Base-by-base conservation (phyloP, 78 protist species). In the Tieghemostelium lacteum region DNA sequence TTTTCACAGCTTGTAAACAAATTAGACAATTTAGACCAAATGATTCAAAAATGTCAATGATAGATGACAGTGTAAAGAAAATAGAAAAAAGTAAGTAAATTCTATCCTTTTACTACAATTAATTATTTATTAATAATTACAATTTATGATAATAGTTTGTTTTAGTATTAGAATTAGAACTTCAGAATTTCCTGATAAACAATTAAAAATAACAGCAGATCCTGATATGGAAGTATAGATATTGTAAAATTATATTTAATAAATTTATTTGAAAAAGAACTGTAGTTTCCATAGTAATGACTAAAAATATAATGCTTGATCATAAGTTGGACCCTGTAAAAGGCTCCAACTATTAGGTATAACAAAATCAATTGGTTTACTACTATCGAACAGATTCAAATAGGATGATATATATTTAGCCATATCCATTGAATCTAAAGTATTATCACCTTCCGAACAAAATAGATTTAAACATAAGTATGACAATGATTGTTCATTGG, bases 401-500 rank as follows among this genome's bases (percentile, higher is more conserved):
- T 66, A 72, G 29, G 2, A 24, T 22, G 29, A 33, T 5, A 78
- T 34, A 17, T 45, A 19, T 29, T 78, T 31, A 12, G 88, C 24
- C 88, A 78, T 78, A 7, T 37, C 34, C 6, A 83, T 67, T 33
- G 91, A 66, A 55, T 83, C 91, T 24, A 16, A n/a, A 1, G 91
- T 83, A 58, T 83, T 83, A 31, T 83, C 75, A 70, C 91, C 91
- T 58, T 83, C 91, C 3, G 91, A 83, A 57, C 91, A 83, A 36
- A 83, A 83, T 36, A 83, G 42, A 42, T 67, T 60, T n/a, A 83
- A 20, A 34, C 70, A 58, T 37, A 83, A 36, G 26, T 69, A 55
- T 66, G 76, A 20, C 16, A 39, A 2, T 70, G 22, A 29, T 12
- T 66, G 8, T 16, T 20, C 34, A 4, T 55, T 67, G 22, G 26